Percentiles rank a stretch among this genome's conserved stretches.
Conservation (phyloP, 1,284 basidiomycete species). For the Apiotrichum gamsii region DNA sequence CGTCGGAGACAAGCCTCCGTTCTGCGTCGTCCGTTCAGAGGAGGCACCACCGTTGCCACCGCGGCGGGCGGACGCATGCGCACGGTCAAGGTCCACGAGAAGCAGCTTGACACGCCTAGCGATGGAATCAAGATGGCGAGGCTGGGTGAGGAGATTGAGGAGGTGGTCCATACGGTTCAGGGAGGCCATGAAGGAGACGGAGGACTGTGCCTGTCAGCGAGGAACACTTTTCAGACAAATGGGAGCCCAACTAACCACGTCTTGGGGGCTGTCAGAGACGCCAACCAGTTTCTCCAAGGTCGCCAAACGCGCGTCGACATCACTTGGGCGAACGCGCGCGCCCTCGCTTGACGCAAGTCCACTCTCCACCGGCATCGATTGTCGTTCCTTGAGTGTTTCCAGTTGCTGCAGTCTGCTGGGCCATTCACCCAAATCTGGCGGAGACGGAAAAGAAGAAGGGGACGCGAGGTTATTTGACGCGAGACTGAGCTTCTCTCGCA, state of each 20-base stretch:
- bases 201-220: slow-evolving; percentile 1
- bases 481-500: slow-evolving; percentile 27
- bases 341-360: background rate
- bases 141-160: slow-evolving; percentile 82
- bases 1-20: slow-evolving; percentile 50
- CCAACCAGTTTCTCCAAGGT: slow-evolving; percentile 74
- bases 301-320: slow-evolving; percentile 63
- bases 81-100: slow-evolving; percentile 83
- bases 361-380: background rate
- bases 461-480: background rate
- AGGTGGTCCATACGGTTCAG: slow-evolving; percentile 69
- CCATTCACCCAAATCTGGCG: background rate
- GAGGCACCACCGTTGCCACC: background rate
- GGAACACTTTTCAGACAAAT: no score
- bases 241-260: background rate
- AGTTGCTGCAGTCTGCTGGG: background rate
- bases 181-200: slow-evolving; percentile 54
- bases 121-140: slow-evolving; percentile 93
- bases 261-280: background rate
- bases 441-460: background rate
- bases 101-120: slow-evolving; percentile 88
- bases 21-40: slow-evolving; percentile 17
- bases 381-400: background rate
- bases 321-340: background rate
- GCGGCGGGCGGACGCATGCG: slow-evolving; percentile 53